A percentile compares a stretch with the other conserved stretches of the same genome.
Conservation (phyloP, 2,329 filamentous ascomycete genomes). For the Capronia americana region DNA sequence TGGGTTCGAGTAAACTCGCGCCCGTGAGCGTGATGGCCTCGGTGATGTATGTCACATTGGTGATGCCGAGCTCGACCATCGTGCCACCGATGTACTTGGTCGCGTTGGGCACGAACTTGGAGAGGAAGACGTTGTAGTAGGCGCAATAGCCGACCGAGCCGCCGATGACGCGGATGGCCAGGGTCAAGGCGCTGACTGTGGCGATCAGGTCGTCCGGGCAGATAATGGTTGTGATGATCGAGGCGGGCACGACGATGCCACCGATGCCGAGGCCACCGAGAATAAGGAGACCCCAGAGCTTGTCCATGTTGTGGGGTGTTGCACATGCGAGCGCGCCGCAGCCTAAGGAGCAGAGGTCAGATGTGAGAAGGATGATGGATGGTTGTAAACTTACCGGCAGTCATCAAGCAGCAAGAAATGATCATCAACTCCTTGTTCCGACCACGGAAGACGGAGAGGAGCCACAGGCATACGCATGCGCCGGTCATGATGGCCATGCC, state of each 20-base stretch:
- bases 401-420: conserved; percentile 67
- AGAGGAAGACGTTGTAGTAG: conserved; percentile 59
- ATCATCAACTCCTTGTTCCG: conserved; percentile 67
- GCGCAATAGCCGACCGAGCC: conserved; percentile 68
- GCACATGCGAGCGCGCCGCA: conserved; percentile 62
- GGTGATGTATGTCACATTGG: conserved; percentile 53
- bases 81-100: conserved; percentile 57
- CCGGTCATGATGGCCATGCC: conserved; percentile 68
- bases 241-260: conserved; percentile 70
- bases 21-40: conserved; percentile 62
- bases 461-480: conserved; percentile 63
- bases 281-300: conserved; percentile 65
- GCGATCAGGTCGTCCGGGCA: conserved; percentile 73
- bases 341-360: conserved; percentile 40
- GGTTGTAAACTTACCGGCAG: conserved; percentile 49
- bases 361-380: neutral
- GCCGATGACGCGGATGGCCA: conserved; percentile 71
- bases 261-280: conserved; percentile 70
- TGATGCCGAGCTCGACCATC: conserved; percentile 60
- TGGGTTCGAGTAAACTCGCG: conserved; percentile 53
- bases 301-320: conserved; percentile 58
- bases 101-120: conserved; percentile 55
- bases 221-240: conserved; percentile 72
- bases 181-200: conserved; percentile 70
- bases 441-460: conserved; percentile 63